Percentiles rank a stretch among this genome's conserved stretches.
Conservation (phyloP, 1,139 yeast genomes). For the Suzukiozyma palmioleophila region DNA sequence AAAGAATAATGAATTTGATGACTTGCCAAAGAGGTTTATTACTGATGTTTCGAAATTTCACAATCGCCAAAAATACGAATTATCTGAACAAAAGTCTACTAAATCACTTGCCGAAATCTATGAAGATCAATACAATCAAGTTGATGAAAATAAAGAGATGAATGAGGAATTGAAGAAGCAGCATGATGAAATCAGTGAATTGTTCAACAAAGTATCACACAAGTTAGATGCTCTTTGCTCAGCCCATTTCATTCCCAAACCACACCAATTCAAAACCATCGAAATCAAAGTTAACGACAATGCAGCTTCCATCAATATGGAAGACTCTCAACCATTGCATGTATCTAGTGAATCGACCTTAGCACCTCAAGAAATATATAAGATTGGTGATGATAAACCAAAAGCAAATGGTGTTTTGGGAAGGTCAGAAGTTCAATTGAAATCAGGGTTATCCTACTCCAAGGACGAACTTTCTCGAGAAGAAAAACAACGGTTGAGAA, state of each 20-base stretch:
- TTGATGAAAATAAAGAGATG: constrained; percentile 36
- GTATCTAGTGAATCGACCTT: constrained; percentile 69
- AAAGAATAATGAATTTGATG: constrained; percentile 73
- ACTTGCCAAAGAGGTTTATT: constrained; percentile 67
- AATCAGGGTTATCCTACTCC: constrained; percentile 78
- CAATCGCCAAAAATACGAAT: constrained; percentile 49
- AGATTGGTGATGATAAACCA: constrained; percentile 47
- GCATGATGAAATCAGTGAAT: constrained; percentile 71
- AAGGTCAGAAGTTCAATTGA: constrained; percentile 59
- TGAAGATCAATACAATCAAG: constrained; percentile 72
- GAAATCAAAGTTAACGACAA: constrained; percentile 63
- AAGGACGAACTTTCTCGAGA: constrained; percentile 81
- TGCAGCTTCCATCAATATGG: constrained; percentile 82
- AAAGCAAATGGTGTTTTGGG: constrained; percentile 38
- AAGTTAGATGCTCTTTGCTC: constrained; percentile 86
- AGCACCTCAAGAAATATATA: constrained; percentile 96
- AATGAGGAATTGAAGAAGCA: constrained; percentile 64
- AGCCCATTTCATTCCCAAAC: constrained; percentile 91
- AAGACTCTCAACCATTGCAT: constrained; percentile 92
- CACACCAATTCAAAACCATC: constrained; percentile 65
- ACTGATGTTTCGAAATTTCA: constrained; percentile 61
- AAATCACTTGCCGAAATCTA: constrained; percentile 90
- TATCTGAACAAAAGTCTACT: constrained; percentile 78
- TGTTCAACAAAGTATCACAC: constrained; percentile 61
- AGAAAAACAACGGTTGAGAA: constrained; percentile 81